Evolutionary conservation across 83 land plant genomes (phyloP), one percentile per base, ranked within the genome.

Genomic region (Picea mariana): DNA sequence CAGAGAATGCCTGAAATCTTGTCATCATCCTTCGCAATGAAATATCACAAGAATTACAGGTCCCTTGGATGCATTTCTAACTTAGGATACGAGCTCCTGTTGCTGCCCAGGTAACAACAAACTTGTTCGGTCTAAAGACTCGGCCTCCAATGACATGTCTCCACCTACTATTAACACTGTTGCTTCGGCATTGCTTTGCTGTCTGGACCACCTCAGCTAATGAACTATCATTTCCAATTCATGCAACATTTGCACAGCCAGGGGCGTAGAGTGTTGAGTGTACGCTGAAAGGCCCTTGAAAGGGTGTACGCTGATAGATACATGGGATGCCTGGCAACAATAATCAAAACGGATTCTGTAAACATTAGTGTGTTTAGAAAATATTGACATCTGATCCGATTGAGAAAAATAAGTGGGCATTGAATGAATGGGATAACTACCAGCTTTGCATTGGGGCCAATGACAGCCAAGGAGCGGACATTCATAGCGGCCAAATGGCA

Each of bases 291-390:
- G 84, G 49, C 93, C 98, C 63, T 93, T 88, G 24, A 93, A 83
- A 0, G 98, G 98, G 0, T 89, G 84, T 96, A 95, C 0, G 98
- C 95, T n/a, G n/a, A n/a, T n/a, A n/a, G n/a, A n/a, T n/a, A n/a
- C n/a, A n/a, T n/a, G n/a, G n/a, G 0, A 78, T 85, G 44, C 98
- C 98, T 95, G 88, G 66, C 84, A 60, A 52, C 17, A 75, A 76
- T 13, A n/a, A 68, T 24, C 7, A 26, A 17, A 9, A 42, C n/a
- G n/a, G 27, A 40, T 9, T 71, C 52, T 21, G 78, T 67, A 9
- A 66, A 11, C 16, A 12, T 5, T 2, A 8, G 42, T n/a, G 2
- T 6, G 4, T 1, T 38, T 38, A 9, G 34, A 55, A 38, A 20
- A 38, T 75, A 27, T 55, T 75, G 42, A 24, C 16, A 18, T 75